Conservation (phyloP, 805 yeast genomes). For the Myxozyma neglecta region DNA sequence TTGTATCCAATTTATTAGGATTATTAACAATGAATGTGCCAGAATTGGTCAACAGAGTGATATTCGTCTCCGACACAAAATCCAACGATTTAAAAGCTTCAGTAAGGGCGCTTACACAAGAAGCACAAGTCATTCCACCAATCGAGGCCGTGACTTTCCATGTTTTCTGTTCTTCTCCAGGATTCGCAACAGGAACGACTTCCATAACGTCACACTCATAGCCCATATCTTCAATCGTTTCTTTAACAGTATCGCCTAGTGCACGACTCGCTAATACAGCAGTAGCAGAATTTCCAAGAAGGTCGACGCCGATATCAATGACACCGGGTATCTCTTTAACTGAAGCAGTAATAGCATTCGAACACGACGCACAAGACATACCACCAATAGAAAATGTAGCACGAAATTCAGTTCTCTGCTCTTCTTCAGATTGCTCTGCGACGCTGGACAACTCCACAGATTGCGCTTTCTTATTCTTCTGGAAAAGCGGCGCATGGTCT, state of each 20-base stretch:
- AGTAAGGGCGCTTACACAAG: conserved; percentile 61
- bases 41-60: conserved; percentile 60
- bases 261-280: conserved; percentile 54
- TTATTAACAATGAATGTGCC: conserved; percentile 58
- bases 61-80: conserved; percentile 52
- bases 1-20: conserved; percentile 41
- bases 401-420: conserved; percentile 42
- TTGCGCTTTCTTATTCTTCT: background rate
- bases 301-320: conserved; percentile 50
- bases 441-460: conserved; percentile 1
- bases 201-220: conserved; percentile 56
- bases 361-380: conserved; percentile 69
- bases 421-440: conserved; percentile 18
- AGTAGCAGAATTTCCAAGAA: conserved; percentile 54
- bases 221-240: conserved; percentile 49
- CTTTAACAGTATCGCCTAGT: conserved; percentile 51
- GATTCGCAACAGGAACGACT: conserved; percentile 55
- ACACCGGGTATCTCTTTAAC: conserved; percentile 40
- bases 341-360: conserved; percentile 50
- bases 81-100: conserved; percentile 47
- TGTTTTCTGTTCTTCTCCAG: conserved; percentile 41
- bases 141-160: conserved; percentile 59
- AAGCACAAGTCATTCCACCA: conserved; percentile 75
- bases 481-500: conserved; percentile 14
- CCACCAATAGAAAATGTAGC: conserved; percentile 62